Evolutionary conservation across 768 basidiomycete species (phyloP).

Genomic region (Suillus sp.): DNA sequence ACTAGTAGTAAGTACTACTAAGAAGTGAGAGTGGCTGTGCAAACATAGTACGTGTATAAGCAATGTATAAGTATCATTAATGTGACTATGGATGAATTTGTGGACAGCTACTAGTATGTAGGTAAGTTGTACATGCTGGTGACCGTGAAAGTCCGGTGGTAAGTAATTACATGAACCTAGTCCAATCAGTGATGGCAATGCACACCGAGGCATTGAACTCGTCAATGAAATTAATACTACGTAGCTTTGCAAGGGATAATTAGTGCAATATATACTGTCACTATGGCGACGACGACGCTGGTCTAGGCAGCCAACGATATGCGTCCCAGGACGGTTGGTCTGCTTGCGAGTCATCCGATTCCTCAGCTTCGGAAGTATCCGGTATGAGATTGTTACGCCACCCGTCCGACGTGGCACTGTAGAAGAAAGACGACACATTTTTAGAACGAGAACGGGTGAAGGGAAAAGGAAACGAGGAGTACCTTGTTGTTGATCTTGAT

Average conservation of each 20-base stretch:
- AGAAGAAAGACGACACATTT: background rate
- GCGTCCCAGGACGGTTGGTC: conserved; percentile 2
- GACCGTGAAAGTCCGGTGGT: background rate
- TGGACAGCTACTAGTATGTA: background rate
- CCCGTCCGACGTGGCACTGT: conserved; percentile 8
- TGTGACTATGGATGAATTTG: background rate
- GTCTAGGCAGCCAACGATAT: conserved; percentile 20
- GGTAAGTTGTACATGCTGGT: background rate
- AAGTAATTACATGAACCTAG: background rate
- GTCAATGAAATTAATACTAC: conserved; percentile 1
- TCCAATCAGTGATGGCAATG: background rate
- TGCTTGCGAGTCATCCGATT: conserved; percentile 26
- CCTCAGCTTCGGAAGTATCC: conserved; percentile 10
- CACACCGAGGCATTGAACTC: background rate
- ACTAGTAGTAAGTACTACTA: background rate
- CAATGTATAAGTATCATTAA: background rate
- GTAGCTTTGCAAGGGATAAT: background rate
- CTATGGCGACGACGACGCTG: background rate
- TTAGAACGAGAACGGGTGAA: background rate
- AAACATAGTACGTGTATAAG: no score
- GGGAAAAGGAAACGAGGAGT: conserved; percentile 4
- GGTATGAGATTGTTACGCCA: conserved; percentile 20
- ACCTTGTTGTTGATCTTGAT: conserved; percentile 20
- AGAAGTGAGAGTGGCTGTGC: background rate
- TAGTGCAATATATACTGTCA: background rate